Evolutionary conservation across 192 early-diverging fungal genomes (phyloP).

Genomic region (Backusella psychrophila): DNA sequence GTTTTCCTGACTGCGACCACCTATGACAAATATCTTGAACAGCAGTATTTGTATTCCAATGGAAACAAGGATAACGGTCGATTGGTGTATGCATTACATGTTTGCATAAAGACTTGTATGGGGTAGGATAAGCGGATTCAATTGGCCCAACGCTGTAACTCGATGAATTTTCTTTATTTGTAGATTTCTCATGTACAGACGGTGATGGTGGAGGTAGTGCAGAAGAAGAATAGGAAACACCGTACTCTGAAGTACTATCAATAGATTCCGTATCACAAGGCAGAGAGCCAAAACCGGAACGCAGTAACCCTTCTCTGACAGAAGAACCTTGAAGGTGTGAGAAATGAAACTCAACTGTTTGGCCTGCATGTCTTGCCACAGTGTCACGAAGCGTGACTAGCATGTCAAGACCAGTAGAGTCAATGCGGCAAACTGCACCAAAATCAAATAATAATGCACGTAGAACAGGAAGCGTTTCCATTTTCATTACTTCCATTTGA

Average conservation of each 20-base stretch:
- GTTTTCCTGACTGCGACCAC: not conserved
- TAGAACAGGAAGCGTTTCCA: conserved; percentile 43
- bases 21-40: conserved; percentile 11
- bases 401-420: conserved; percentile 77
- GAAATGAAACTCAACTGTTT: conserved; percentile 32
- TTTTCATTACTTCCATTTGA: not conserved
- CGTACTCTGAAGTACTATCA: not conserved
- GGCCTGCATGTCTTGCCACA: conserved; percentile 24
- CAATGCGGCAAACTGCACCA: conserved; percentile 69
- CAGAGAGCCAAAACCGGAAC: conserved; percentile 21
- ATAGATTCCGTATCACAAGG: not conserved
- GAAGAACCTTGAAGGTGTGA: conserved; percentile 2
- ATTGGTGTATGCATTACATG: conserved; percentile 4
- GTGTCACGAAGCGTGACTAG: conserved; percentile 54
- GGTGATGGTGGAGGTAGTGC: not conserved
- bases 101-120: not conserved
- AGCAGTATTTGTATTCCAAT: conserved; percentile 33
- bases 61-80: conserved; percentile 34
- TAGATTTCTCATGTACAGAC: conserved; percentile 6
- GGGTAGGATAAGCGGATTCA: not conserved
- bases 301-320: conserved; percentile 10
- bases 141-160: not conserved
- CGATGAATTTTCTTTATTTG: not conserved
- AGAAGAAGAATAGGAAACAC: not conserved
- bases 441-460: conserved; percentile 83